Evolutionary conservation across 495 filamentous ascomycete species (phyloP).

Genomic region (Podospora conica): DNA sequence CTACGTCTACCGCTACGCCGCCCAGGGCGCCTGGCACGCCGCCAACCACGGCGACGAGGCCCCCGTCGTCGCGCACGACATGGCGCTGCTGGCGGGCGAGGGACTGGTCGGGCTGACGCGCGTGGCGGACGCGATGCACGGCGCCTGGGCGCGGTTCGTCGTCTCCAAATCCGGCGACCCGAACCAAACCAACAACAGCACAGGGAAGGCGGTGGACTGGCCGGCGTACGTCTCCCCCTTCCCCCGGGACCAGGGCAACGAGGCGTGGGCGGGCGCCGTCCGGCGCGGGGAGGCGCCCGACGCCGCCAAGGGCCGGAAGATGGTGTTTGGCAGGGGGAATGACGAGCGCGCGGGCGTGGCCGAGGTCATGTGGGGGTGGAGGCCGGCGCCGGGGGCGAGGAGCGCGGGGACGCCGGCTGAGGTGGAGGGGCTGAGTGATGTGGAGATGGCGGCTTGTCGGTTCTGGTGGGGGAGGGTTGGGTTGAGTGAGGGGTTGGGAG

Average conservation of each 20-base stretch:
- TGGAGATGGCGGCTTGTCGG: slow-evolving; percentile 44
- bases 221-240: slow-evolving; percentile 28
- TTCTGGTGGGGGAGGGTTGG: slow-evolving; percentile 51
- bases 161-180: slow-evolving; percentile 38
- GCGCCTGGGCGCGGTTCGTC: slow-evolving; percentile 52
- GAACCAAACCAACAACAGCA: slow-evolving; percentile 27
- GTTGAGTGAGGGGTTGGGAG: slow-evolving; percentile 40
- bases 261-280: slow-evolving; percentile 22
- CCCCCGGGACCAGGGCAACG: neutral
- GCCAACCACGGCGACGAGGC: slow-evolving; percentile 59
- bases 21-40: slow-evolving; percentile 40
- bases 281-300: neutral
- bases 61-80: slow-evolving; percentile 50
- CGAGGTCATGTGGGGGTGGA: neutral
- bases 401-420: slow-evolving; percentile 38
- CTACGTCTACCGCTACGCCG: slow-evolving; percentile 55
- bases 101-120: slow-evolving; percentile 40
- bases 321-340: slow-evolving; percentile 58
- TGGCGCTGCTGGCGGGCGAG: slow-evolving; percentile 26
- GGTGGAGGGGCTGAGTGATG: slow-evolving; percentile 34
- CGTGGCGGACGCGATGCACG: slow-evolving; percentile 48
- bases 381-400: slow-evolving; percentile 22
- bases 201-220: slow-evolving; percentile 21
- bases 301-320: slow-evolving; percentile 31
- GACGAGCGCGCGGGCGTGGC: slow-evolving; percentile 38